Conservation (phyloP, 2,329 filamentous ascomycete species). For the Fusarium veterinarium region DNA sequence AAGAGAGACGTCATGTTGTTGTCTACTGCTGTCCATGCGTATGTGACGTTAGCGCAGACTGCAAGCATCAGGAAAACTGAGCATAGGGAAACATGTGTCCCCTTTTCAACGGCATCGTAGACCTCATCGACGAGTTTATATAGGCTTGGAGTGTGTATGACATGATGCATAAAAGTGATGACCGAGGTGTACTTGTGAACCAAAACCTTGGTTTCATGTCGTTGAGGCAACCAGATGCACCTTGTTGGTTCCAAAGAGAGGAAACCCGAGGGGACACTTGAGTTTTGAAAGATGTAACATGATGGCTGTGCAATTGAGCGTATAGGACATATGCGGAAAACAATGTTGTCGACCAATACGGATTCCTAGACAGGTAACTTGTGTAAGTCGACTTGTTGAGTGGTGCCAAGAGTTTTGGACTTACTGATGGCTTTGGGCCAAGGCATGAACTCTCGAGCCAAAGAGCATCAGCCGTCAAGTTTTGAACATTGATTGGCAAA, state of each 20-base stretch:
- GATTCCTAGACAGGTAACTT: conserved; percentile 41
- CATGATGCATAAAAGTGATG: conserved; percentile 49
- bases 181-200: conserved; percentile 47
- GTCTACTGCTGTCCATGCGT: conserved; percentile 45
- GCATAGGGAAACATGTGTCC: conserved; percentile 38
- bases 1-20: conserved; percentile 46
- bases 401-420: conserved; percentile 3
- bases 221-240: conserved; percentile 51
- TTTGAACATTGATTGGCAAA: conserved; percentile 48
- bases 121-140: conserved; percentile 46
- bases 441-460: conserved; percentile 49
- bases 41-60: conserved; percentile 48
- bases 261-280: conserved; percentile 33
- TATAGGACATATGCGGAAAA: conserved; percentile 50
- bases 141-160: conserved; percentile 47
- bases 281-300: conserved; percentile 48
- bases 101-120: conserved; percentile 46
- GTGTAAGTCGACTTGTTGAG: not conserved
- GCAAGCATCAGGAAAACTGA: conserved; percentile 45
- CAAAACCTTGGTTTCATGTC: conserved; percentile 47
- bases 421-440: conserved; percentile 47
- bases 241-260: conserved; percentile 45
- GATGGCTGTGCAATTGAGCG: conserved; percentile 48
- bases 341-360: conserved; percentile 46
- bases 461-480: conserved; percentile 50